phyloP scores from a whole-genome alignment of 2,329 filamentous ascomycete species.

The Curvularia eragrostidis region DNA sequence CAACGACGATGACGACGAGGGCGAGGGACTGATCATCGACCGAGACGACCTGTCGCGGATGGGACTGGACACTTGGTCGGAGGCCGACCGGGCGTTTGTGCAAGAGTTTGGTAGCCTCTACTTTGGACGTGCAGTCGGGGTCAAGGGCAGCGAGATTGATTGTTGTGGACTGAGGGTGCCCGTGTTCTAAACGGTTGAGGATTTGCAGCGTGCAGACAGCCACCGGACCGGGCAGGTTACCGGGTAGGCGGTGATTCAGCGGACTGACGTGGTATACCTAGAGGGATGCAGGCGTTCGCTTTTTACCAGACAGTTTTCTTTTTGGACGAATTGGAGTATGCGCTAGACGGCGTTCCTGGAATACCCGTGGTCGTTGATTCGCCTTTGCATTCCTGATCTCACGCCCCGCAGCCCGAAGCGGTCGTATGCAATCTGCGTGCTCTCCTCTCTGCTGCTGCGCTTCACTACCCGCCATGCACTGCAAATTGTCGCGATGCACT shows the following conservation, averaged over 20 bases:
- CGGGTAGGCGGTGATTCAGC: constrained; percentile 5
- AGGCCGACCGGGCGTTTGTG: constrained; percentile 72
- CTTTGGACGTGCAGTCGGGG: constrained; percentile 68
- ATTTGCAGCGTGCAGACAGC: constrained; percentile 1
- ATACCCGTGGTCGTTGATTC: constrained; percentile 11
- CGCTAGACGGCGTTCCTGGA: constrained; percentile 14
- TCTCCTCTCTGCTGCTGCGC: background rate
- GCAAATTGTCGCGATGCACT: background rate
- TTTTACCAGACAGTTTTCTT: constrained; percentile 2
- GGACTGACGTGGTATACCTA: background rate
- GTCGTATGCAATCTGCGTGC: background rate
- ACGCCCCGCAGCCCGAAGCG: constrained; percentile 4
- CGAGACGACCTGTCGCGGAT: constrained; percentile 71
- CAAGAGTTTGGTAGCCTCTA: constrained; percentile 67
- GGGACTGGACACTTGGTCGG: constrained; percentile 81
- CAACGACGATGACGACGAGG: constrained; percentile 27
- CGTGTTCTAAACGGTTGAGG: constrained; percentile 27
- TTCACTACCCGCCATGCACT: constrained; percentile 2
- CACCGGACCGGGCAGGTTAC: constrained; percentile 14
- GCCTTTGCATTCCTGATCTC: background rate
- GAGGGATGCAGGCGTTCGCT: background rate
- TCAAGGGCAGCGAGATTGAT: constrained; percentile 73
- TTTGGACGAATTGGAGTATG: constrained; percentile 9
- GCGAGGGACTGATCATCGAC: constrained; percentile 60
- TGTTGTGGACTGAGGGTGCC: constrained; percentile 73